Percentiles rank a stretch among this genome's conserved stretches.
These are phyloP conservation scores for Pleurotus giganteus DNA, from an alignment of 768 basidiomycete species.

Conservation along the genomic window DNA sequence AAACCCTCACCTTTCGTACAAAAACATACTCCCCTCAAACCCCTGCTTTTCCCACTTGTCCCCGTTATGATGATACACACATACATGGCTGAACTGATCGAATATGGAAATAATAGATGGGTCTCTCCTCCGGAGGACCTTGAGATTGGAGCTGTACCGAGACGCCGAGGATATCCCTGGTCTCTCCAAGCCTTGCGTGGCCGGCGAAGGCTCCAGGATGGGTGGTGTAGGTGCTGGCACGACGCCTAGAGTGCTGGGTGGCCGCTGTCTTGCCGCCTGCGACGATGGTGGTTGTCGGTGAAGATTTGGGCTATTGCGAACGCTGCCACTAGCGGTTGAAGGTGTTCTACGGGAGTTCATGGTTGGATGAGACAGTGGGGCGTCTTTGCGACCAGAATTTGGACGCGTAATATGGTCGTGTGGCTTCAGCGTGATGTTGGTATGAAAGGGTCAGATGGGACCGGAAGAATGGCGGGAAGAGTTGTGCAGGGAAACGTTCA, in stretches of 20 bases:
- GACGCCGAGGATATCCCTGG: constrained; percentile 63
- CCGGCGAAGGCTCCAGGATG: background rate
- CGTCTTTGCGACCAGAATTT: background rate
- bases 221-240: background rate
- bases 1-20: constrained; percentile 72
- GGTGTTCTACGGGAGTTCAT: constrained; percentile 6
- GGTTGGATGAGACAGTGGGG: background rate
- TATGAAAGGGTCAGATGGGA: background rate
- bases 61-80: constrained; percentile 73
- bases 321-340: constrained; percentile 4
- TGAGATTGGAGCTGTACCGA: constrained; percentile 76
- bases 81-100: constrained; percentile 87
- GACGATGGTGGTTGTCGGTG: background rate
- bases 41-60: constrained; percentile 82
- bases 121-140: constrained; percentile 75
- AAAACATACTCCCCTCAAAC: constrained; percentile 86
- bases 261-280: background rate
- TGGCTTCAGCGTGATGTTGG: background rate
- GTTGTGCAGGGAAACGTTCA: no score
- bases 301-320: constrained; percentile 1
- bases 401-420: constrained; percentile 3
- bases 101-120: constrained; percentile 77
- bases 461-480: no score
- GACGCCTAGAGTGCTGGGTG: background rate
- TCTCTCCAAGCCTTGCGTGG: constrained; percentile 10